Conservation (phyloP, 2,329 filamentous ascomycete genomes). For the Hypoxylon sp. region DNA sequence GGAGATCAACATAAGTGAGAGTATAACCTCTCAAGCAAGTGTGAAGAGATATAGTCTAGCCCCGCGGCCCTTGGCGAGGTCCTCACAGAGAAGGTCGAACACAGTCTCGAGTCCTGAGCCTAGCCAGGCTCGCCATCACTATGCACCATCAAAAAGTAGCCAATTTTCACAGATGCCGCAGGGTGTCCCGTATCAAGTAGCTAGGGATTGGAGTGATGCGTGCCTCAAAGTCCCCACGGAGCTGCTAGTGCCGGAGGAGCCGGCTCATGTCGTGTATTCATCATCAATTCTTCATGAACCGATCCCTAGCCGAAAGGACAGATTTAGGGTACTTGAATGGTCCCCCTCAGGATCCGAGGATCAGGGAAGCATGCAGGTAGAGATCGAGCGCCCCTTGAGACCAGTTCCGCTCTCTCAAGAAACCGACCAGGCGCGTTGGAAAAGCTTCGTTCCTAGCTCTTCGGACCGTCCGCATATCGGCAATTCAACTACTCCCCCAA, state of each 20-base stretch:
- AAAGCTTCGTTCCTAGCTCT: slow-evolving; percentile 36
- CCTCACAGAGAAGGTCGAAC: slow-evolving; percentile 19
- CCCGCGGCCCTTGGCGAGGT: slow-evolving; percentile 24
- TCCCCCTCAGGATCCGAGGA: slow-evolving; percentile 47
- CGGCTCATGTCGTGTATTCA: slow-evolving; percentile 46
- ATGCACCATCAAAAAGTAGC: slow-evolving; percentile 8
- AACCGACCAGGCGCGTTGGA: slow-evolving; percentile 47
- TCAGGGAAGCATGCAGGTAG: slow-evolving; percentile 49
- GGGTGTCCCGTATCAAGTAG: background rate
- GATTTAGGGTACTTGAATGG: slow-evolving; percentile 48
- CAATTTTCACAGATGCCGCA: slow-evolving; percentile 10
- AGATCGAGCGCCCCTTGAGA: slow-evolving; percentile 45
- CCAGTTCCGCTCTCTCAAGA: slow-evolving; percentile 44
- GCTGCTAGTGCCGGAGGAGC: slow-evolving; percentile 35
- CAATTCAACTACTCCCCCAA: slow-evolving; percentile 12
- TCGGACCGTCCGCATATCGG: slow-evolving; percentile 25
- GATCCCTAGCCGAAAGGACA: slow-evolving; percentile 44
- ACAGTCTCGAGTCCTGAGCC: slow-evolving; percentile 35
- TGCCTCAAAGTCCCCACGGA: background rate
- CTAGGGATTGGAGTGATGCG: background rate
- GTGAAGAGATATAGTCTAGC: slow-evolving; percentile 40
- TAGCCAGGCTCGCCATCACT: slow-evolving; percentile 34
- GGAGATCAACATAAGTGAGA: slow-evolving; percentile 50
- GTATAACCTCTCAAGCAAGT: slow-evolving; percentile 39
- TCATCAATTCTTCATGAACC: slow-evolving; percentile 51